phyloP scores from a whole-genome alignment of 352 stramenopile genomes.

The Globisporangium cylindrosporum region DNA sequence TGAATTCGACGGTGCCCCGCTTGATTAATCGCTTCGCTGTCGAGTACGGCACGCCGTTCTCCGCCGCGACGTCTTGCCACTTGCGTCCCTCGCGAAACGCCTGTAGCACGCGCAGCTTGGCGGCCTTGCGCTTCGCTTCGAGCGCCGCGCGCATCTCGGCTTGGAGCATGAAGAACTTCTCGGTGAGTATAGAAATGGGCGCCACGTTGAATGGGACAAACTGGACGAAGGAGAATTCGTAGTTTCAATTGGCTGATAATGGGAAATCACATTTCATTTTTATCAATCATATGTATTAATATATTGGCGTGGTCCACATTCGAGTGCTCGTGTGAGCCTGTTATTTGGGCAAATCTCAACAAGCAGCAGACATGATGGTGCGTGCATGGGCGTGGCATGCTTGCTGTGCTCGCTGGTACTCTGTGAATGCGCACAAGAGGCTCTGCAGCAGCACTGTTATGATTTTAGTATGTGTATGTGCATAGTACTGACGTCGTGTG shows the following conservation, averaged over 20 bases:
- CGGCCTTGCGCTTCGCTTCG: not conserved
- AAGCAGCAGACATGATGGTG: slow-evolving; percentile 4
- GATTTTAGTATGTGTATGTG: not conserved
- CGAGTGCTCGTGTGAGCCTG: not conserved
- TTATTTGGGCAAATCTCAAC: not conserved
- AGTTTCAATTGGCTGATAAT: not conserved
- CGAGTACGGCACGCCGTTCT: not conserved
- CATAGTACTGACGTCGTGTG: not conserved
- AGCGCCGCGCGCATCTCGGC: no score
- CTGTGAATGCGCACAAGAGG: not conserved
- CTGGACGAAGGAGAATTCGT: no score
- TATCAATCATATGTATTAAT: not conserved
- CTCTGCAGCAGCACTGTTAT: not conserved
- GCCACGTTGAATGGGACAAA: not conserved
- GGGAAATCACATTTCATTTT: not conserved
- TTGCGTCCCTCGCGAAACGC: not conserved
- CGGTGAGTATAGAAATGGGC: not conserved
- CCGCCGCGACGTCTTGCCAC: not conserved
- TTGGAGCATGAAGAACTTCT: not conserved
- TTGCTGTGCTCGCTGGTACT: not conserved
- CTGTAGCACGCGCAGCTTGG: not conserved
- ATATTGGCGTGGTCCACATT: not conserved
- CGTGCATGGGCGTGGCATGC: not conserved
- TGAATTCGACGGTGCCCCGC: not conserved
- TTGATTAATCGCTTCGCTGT: not conserved